Conservation (phyloP, 345 rosid genomes). For the Corchorus olitorius region DNA sequence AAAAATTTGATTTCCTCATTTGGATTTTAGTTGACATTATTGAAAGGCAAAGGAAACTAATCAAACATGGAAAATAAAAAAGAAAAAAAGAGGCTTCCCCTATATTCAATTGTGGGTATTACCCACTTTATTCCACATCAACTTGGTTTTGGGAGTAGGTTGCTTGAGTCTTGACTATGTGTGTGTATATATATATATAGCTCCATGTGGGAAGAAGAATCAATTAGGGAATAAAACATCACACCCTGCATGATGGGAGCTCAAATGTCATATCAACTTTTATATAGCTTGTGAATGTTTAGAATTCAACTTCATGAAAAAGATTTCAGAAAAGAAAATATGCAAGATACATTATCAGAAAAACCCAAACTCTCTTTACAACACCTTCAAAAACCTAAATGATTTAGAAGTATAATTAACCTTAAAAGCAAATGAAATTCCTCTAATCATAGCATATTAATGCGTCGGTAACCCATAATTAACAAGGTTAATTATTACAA, state of each 20-base stretch:
- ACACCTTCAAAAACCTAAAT: not conserved
- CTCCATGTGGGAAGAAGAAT: not conserved
- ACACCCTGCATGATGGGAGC: conserved; percentile 26
- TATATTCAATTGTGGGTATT: not conserved
- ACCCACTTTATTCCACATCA: conserved; percentile 20
- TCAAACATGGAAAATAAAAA: not conserved
- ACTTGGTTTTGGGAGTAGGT: not conserved
- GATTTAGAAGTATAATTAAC: too few relatives aligned
- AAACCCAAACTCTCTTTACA: not conserved
- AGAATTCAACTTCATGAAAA: not conserved
- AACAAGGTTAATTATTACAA: not conserved
- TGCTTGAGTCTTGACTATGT: not conserved
- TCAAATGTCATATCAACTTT: conserved; percentile 14
- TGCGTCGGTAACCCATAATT: too few relatives aligned
- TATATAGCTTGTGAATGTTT: not conserved
- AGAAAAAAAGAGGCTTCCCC: not conserved
- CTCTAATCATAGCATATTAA: too few relatives aligned
- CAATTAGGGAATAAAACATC: conserved; percentile 5
- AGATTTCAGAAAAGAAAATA: not conserved
- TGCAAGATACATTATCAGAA: too few relatives aligned
- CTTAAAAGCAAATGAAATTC: too few relatives aligned
- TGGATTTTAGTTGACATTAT: conserved; percentile 16
- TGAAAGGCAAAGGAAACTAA: not conserved
- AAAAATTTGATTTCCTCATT: conserved; percentile 3
- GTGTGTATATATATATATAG: not conserved